Evolutionary conservation across 2,329 filamentous ascomycete species (phyloP).

Genomic region (Exophiala bonariae): DNA sequence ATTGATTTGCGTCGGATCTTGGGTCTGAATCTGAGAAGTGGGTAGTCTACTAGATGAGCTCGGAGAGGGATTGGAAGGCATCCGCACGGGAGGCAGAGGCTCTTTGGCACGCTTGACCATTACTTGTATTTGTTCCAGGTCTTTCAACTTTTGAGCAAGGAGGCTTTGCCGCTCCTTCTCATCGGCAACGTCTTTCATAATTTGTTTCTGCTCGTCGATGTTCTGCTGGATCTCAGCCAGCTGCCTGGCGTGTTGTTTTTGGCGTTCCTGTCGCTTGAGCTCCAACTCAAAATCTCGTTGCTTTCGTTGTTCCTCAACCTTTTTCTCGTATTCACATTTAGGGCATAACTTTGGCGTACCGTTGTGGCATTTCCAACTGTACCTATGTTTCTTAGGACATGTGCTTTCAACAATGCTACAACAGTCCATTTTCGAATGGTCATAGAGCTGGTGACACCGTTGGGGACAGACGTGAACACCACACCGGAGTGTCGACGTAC

Average conservation of each 20-base stretch:
- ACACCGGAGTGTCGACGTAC: slow-evolving; percentile 50
- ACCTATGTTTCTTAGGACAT: slow-evolving; percentile 56
- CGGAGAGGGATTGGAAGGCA: neutral
- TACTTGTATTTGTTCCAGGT: slow-evolving; percentile 16
- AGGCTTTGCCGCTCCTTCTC: slow-evolving; percentile 23
- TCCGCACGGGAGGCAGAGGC: neutral
- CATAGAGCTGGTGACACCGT: slow-evolving; percentile 61
- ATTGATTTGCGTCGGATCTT: neutral
- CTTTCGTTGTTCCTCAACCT: slow-evolving; percentile 46
- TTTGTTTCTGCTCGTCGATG: slow-evolving; percentile 23
- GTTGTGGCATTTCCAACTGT: slow-evolving; percentile 49
- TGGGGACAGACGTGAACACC: slow-evolving; percentile 59
- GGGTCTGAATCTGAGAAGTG: neutral
- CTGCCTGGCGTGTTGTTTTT: slow-evolving; percentile 24
- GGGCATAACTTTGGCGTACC: slow-evolving; percentile 42
- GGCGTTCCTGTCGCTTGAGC: slow-evolving; percentile 23
- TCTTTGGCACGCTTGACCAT: slow-evolving; percentile 4
- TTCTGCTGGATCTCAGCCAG: slow-evolving; percentile 31
- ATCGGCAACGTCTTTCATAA: slow-evolving; percentile 22
- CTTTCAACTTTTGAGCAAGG: slow-evolving; percentile 10
- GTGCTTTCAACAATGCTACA: slow-evolving; percentile 40
- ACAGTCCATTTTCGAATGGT: slow-evolving; percentile 60
- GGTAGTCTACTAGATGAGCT: neutral
- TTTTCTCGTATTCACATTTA: slow-evolving; percentile 45
- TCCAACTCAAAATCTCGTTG: slow-evolving; percentile 43